A percentile compares a stretch with the other conserved stretches of the same genome.
phyloP scores from a whole-genome alignment of 805 yeast species.

The Zygoascus ofunaensis region DNA sequence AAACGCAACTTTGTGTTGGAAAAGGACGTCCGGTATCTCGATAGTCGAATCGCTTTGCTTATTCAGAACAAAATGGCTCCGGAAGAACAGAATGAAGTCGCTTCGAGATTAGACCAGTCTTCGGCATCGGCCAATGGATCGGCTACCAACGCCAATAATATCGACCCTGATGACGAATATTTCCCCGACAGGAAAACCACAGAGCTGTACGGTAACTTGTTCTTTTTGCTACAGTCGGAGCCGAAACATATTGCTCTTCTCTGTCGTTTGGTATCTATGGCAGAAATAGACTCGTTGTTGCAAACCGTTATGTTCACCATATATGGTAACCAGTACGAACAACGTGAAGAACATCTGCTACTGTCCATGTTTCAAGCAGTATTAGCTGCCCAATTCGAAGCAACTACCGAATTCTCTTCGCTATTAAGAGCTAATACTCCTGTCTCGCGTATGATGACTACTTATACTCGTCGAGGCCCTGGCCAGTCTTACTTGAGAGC shows the following conservation, averaged over 20 bases:
- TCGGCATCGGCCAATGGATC: constrained; percentile 9
- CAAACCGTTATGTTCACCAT: constrained; percentile 34
- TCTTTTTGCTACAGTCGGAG: constrained; percentile 31
- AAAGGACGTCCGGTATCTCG: constrained; percentile 31
- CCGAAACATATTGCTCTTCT: constrained; percentile 30
- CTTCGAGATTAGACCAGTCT: constrained; percentile 23
- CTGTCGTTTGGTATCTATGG: constrained; percentile 26
- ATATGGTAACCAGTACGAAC: constrained; percentile 35
- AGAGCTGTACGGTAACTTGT: constrained; percentile 28
- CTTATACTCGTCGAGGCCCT: constrained; percentile 33
- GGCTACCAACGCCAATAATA: constrained; percentile 2
- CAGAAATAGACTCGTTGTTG: constrained; percentile 31
- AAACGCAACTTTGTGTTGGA: constrained; percentile 31
- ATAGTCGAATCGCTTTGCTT: constrained; percentile 31
- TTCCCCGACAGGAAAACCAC: constrained; percentile 26
- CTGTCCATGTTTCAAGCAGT: constrained; percentile 33
- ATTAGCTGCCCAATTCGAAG: constrained; percentile 30
- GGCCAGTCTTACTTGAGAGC: constrained; percentile 31
- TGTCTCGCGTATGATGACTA: constrained; percentile 33
- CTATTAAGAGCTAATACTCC: constrained; percentile 33
- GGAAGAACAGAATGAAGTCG: constrained; percentile 30
- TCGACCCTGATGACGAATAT: constrained; percentile 13
- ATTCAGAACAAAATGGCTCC: constrained; percentile 31
- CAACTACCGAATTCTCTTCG: constrained; percentile 28
- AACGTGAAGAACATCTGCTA: constrained; percentile 32